Percentiles rank a stretch among this genome's conserved stretches.
These are phyloP conservation scores for Lentinula sp. DNA, from an alignment of 768 basidiomycete species.

Conservation along the genomic window DNA sequence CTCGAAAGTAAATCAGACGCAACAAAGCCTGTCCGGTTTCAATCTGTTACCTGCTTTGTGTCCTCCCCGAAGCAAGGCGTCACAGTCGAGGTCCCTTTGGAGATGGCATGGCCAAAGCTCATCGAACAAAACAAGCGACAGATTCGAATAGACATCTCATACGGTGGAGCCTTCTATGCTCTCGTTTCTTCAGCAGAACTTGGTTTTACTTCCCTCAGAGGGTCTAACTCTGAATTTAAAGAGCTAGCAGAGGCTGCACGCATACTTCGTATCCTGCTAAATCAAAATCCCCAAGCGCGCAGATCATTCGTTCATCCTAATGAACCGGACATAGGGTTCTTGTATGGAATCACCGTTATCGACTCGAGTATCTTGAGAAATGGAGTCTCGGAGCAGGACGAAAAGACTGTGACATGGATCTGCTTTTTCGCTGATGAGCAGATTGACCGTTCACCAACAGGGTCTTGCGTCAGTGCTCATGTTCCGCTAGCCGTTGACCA, in stretches of 20 bases:
- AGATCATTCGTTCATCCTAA: constrained; percentile 23
- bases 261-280: constrained; percentile 19
- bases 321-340: constrained; percentile 25
- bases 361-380: constrained; percentile 11
- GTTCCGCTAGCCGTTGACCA: constrained; percentile 29
- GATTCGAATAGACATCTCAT: constrained; percentile 27
- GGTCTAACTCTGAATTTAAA: constrained; percentile 5
- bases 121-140: background rate
- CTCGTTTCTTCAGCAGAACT: constrained; percentile 27
- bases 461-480: constrained; percentile 32
- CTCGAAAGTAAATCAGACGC: constrained; percentile 18
- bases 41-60: constrained; percentile 29
- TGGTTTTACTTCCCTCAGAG: constrained; percentile 23
- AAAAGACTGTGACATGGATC: constrained; percentile 15
- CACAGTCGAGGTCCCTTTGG: constrained; percentile 21
- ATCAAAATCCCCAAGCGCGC: constrained; percentile 6
- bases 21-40: constrained; percentile 24
- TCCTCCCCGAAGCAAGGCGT: constrained; percentile 16
- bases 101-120: constrained; percentile 16
- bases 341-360: constrained; percentile 32
- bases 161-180: constrained; percentile 34
- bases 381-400: background rate
- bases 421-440: constrained; percentile 34
- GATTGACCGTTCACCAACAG: constrained; percentile 33
- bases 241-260: constrained; percentile 24